These are phyloP conservation scores for Kluyveromyces sp. DNA, from an alignment of 1,139 yeast species.

Conservation along the genomic window DNA sequence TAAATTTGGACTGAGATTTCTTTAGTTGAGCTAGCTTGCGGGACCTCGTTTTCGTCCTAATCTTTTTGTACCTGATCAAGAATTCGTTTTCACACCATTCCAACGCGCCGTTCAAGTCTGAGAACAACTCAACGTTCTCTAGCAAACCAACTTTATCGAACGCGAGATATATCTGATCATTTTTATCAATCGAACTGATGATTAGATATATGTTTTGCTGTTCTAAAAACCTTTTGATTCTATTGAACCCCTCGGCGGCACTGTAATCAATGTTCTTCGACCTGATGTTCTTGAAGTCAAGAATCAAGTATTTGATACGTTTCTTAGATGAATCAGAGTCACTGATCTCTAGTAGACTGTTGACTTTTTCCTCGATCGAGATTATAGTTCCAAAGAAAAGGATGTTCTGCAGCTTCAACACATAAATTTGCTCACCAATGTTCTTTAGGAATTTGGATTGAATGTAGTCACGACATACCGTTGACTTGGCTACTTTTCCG, in stretches of 20 bases:
- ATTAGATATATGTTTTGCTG: slow-evolving; percentile 66
- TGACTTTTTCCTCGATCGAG: slow-evolving; percentile 71
- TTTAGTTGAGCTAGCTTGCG: slow-evolving; percentile 14
- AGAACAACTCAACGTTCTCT: slow-evolving; percentile 39
- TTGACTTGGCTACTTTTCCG: slow-evolving; percentile 84
- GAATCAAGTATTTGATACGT: slow-evolving; percentile 59
- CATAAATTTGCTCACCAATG: slow-evolving; percentile 87
- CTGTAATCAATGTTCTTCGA: slow-evolving; percentile 75
- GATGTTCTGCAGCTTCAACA: slow-evolving; percentile 79
- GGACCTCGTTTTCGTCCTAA: slow-evolving; percentile 25
- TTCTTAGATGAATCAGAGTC: slow-evolving; percentile 37
- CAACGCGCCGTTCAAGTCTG: slow-evolving; percentile 73
- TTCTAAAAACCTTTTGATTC: slow-evolving; percentile 72
- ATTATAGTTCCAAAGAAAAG: slow-evolving; percentile 93
- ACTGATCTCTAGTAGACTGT: slow-evolving; percentile 51
- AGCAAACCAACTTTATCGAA: slow-evolving; percentile 68
- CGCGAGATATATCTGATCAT: slow-evolving; percentile 52
- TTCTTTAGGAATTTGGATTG: slow-evolving; percentile 79
- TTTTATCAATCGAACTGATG: slow-evolving; percentile 71
- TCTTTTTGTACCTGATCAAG: slow-evolving; percentile 54
- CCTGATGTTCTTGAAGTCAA: slow-evolving; percentile 77
- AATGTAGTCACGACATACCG: slow-evolving; percentile 85
- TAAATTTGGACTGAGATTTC: slow-evolving; percentile 12
- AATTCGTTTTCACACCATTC: slow-evolving; percentile 97
- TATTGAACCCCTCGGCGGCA: slow-evolving; percentile 91